Evolutionary conservation across 345 rosid genomes (phyloP).

Genomic region (Euclidium syriacum): DNA sequence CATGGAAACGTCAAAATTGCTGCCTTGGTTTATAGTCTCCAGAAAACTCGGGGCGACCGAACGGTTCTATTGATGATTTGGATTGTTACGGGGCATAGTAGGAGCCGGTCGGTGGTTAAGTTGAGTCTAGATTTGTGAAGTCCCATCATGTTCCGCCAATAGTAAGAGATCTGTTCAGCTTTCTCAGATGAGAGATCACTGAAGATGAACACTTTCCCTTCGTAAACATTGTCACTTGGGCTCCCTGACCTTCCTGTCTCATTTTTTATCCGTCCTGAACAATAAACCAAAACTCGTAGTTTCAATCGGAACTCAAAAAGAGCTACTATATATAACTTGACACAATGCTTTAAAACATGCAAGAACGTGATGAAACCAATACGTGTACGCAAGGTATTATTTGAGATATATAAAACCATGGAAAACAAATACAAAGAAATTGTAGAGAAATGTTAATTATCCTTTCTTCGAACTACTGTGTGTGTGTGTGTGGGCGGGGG

Average conservation of each 20-base stretch:
- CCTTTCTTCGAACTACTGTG: too few relatives aligned
- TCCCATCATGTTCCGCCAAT: conserved; percentile 40
- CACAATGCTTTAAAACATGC: background rate
- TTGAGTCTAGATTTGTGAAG: conserved; percentile 22
- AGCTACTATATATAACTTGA: background rate
- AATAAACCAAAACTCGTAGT: background rate
- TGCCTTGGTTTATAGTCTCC: background rate
- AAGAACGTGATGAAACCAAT: background rate
- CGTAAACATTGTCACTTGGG: conserved; percentile 63
- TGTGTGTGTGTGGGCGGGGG: too few relatives aligned
- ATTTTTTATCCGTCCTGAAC: background rate
- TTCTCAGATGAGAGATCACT: conserved; percentile 57
- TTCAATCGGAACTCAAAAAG: background rate
- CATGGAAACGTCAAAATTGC: background rate
- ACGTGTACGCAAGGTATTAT: too few relatives aligned
- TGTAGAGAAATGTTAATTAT: background rate
- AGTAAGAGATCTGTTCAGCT: conserved; percentile 69
- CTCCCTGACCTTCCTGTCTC: background rate
- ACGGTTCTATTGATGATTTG: background rate
- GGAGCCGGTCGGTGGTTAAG: conserved; percentile 11
- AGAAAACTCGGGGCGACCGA: background rate
- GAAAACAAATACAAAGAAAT: background rate
- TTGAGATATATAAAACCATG: background rate
- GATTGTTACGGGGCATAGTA: background rate
- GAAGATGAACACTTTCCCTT: conserved; percentile 58